phyloP scores from a whole-genome alignment of 2,329 filamentous ascomycete genomes.

The Beauveria asiatica region DNA sequence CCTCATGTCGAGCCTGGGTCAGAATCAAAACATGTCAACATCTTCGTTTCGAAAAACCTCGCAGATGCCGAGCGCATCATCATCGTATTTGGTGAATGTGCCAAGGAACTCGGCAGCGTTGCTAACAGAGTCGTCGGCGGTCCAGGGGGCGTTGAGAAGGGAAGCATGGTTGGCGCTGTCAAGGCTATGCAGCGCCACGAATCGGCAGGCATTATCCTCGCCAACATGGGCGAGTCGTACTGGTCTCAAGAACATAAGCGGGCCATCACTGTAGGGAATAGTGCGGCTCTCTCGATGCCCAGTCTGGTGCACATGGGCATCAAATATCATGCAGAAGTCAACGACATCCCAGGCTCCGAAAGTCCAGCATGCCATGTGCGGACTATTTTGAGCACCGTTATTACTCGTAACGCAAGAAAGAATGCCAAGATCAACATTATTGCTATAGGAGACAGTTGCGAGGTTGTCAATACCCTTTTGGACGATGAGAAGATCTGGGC shows the following conservation, averaged over 20 bases:
- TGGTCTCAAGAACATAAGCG: conserved; percentile 62
- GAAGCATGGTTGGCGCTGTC: conserved; percentile 61
- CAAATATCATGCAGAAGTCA: conserved; percentile 43
- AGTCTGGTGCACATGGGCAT: conserved; percentile 53
- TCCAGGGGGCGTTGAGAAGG: conserved; percentile 56
- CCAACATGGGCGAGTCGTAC: conserved; percentile 68
- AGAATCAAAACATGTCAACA: conserved; percentile 50
- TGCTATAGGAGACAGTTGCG: conserved; percentile 59
- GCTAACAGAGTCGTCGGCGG: conserved; percentile 60
- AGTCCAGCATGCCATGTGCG: conserved; percentile 52
- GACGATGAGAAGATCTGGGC: conserved; percentile 44
- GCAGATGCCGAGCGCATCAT: conserved; percentile 53
- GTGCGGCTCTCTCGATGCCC: conserved; percentile 50
- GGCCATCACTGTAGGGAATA: conserved; percentile 50
- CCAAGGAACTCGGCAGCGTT: conserved; percentile 66
- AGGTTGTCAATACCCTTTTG: conserved; percentile 50
- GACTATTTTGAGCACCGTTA: conserved; percentile 56
- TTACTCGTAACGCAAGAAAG: conserved; percentile 39
- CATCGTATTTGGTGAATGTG: conserved; percentile 63
- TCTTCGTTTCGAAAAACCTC: conserved; percentile 52
- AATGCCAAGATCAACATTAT: conserved; percentile 59
- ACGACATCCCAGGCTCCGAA: conserved; percentile 54
- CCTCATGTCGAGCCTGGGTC: conserved; percentile 34
- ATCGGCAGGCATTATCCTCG: conserved; percentile 54
- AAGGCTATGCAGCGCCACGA: conserved; percentile 31